Evolutionary conservation across 192 early-diverging fungal species (phyloP).

Genomic region (Rhizoclosmatium globosum): DNA sequence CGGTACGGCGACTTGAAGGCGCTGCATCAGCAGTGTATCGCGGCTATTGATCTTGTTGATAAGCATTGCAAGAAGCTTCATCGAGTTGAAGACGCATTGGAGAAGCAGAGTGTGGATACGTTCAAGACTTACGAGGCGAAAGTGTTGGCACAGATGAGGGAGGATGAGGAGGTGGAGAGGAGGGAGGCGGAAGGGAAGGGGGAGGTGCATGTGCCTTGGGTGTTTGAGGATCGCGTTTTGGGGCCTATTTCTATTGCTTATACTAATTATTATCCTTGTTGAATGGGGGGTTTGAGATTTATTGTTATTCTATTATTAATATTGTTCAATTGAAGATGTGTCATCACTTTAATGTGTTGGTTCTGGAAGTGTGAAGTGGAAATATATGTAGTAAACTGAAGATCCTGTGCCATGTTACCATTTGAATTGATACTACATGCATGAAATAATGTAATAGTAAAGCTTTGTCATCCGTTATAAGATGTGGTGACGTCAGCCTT

Average conservation of each 20-base stretch:
- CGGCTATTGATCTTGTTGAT: background rate
- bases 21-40: background rate
- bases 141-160: background rate
- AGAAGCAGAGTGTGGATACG: background rate
- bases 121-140: background rate
- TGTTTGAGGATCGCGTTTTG: background rate
- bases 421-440: too few relatives aligned
- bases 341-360: too few relatives aligned
- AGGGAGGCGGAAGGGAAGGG: background rate
- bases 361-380: too few relatives aligned
- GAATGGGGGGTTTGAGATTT: background rate
- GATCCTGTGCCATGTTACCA: too few relatives aligned
- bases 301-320: too few relatives aligned
- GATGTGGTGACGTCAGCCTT: too few relatives aligned
- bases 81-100: background rate
- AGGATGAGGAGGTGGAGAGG: background rate
- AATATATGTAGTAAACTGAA: too few relatives aligned
- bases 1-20: background rate
- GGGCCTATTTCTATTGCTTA: background rate
- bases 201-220: background rate
- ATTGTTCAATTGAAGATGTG: too few relatives aligned
- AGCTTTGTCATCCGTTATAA: too few relatives aligned
- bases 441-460: too few relatives aligned
- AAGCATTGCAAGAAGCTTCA: background rate
- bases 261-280: conserved; percentile 4